A percentile compares a stretch with the other conserved stretches of the same genome.
Evolutionary conservation across 2,329 filamentous ascomycete species (phyloP).

Genomic region (Cladosporium sp.): DNA sequence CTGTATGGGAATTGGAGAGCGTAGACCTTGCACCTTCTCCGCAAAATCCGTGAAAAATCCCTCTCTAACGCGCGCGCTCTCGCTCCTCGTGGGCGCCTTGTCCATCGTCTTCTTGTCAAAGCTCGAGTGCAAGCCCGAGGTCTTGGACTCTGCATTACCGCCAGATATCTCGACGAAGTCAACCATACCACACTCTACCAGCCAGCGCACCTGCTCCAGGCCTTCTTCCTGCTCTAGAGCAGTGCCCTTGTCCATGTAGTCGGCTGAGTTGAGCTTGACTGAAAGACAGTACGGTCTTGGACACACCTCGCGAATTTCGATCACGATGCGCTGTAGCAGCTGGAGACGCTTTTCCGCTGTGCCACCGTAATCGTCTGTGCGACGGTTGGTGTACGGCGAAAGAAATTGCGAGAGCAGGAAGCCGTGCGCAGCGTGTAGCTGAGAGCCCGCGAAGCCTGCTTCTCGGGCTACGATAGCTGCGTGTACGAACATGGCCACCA

Average conservation of each 20-base stretch:
- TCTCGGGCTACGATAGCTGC: slow-evolving; percentile 54
- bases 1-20: too few relatives aligned
- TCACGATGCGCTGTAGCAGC: slow-evolving; percentile 50
- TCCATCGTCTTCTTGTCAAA: too few relatives aligned
- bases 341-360: slow-evolving; percentile 48
- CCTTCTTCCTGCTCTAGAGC: slow-evolving; percentile 48
- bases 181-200: too few relatives aligned
- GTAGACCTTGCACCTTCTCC: too few relatives aligned
- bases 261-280: slow-evolving; percentile 56
- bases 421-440: slow-evolving; percentile 57
- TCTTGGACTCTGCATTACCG: too few relatives aligned
- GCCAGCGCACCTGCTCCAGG: too few relatives aligned
- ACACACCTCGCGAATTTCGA: slow-evolving; percentile 45
- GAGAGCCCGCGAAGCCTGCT: slow-evolving; percentile 56
- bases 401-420: slow-evolving; percentile 51
- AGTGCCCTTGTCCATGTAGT: slow-evolving; percentile 40
- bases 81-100: too few relatives aligned
- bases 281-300: slow-evolving; percentile 49
- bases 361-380: slow-evolving; percentile 54
- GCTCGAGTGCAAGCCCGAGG: too few relatives aligned
- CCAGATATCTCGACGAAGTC: too few relatives aligned
- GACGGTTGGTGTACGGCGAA: slow-evolving; percentile 48
- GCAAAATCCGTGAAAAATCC: too few relatives aligned
- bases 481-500: slow-evolving; percentile 56
- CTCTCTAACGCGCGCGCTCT: too few relatives aligned